phyloP scores from a whole-genome alignment of 2,329 filamentous ascomycete species.

The Alternaria hordeiaustralica region DNA sequence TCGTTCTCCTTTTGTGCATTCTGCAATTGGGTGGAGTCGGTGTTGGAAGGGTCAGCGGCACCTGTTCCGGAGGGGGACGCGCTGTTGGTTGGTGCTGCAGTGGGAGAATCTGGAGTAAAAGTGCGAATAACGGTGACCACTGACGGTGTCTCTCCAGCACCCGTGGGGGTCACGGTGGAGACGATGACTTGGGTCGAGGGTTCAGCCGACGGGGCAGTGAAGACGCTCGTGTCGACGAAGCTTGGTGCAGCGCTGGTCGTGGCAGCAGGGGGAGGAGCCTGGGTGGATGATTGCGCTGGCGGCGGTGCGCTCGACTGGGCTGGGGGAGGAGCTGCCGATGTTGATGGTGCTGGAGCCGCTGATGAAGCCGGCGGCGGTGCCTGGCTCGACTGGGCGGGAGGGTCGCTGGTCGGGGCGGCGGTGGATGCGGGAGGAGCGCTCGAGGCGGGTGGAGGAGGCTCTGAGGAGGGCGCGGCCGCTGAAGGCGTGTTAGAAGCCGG shows the following conservation, averaged over 20 bases:
- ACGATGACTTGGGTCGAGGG: slow-evolving; percentile 27
- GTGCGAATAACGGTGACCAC: slow-evolving; percentile 25
- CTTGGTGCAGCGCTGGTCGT: slow-evolving; percentile 3
- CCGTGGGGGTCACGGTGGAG: slow-evolving; percentile 29
- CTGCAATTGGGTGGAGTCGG: slow-evolving; percentile 17
- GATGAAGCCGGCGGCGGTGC: slow-evolving; percentile 6
- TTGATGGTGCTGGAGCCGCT: not conserved
- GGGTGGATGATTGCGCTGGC: slow-evolving; percentile 15
- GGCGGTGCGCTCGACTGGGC: slow-evolving; percentile 14
- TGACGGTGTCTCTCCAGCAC: slow-evolving; percentile 25
- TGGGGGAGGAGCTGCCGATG: slow-evolving; percentile 19
- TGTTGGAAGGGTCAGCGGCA: slow-evolving; percentile 13
- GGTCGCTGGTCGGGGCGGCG: slow-evolving; percentile 21
- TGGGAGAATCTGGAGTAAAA: slow-evolving; percentile 15
- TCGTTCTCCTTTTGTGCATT: slow-evolving; percentile 16
- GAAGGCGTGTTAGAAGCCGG: slow-evolving; percentile 25
- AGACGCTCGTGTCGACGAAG: slow-evolving; percentile 16
- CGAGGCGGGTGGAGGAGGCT: slow-evolving; percentile 15
- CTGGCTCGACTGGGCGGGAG: slow-evolving; percentile 14
- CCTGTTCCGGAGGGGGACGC: slow-evolving; percentile 5
- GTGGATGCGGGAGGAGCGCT: slow-evolving; percentile 11
- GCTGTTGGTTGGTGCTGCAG: slow-evolving; percentile 8
- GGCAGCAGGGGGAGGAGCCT: not conserved
- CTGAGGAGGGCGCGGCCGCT: slow-evolving; percentile 15
- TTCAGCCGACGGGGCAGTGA: slow-evolving; percentile 33